Conservation (phyloP, 1,139 yeast genomes). For the Keqinozyma sinolaborantium region DNA sequence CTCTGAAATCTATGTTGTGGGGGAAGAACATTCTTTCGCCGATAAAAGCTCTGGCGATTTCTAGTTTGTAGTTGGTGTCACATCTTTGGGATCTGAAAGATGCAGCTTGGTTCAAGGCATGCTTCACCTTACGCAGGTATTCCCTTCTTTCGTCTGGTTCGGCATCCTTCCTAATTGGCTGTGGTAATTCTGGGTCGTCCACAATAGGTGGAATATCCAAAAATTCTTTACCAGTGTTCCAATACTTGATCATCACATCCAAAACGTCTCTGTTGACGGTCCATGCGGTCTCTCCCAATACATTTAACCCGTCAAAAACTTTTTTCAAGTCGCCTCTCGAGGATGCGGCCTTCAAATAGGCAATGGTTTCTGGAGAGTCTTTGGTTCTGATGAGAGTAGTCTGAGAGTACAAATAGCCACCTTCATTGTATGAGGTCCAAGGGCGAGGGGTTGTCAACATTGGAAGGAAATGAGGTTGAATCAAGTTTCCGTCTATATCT, state of each 20-base stretch:
- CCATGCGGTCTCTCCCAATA: slow-evolving; percentile 89
- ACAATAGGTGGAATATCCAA: slow-evolving; percentile 73
- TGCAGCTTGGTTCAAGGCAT: slow-evolving; percentile 57
- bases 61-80: slow-evolving; percentile 88
- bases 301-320: slow-evolving; percentile 81
- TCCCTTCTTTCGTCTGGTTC: slow-evolving; percentile 72
- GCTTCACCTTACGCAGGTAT: slow-evolving; percentile 62
- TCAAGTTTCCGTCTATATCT: slow-evolving; percentile 60
- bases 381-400: slow-evolving; percentile 68
- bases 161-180: slow-evolving; percentile 59
- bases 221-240: slow-evolving; percentile 84
- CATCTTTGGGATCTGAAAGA: slow-evolving; percentile 83
- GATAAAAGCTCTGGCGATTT: slow-evolving; percentile 88
- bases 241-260: slow-evolving; percentile 65
- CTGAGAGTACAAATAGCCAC: slow-evolving; percentile 75
- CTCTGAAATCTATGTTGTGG: slow-evolving; percentile 91
- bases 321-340: slow-evolving; percentile 60
- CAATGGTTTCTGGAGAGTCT: slow-evolving; percentile 86
- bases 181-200: slow-evolving; percentile 56
- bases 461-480: slow-evolving; percentile 88
- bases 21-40: slow-evolving; percentile 93
- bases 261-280: slow-evolving; percentile 75
- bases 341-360: slow-evolving; percentile 83
- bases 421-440: slow-evolving; percentile 78
- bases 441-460: slow-evolving; percentile 89